Percentiles rank a stretch among this genome's conserved stretches.
Conservation (phyloP, 805 yeast species). For the Hermanozyma aechmeae region DNA sequence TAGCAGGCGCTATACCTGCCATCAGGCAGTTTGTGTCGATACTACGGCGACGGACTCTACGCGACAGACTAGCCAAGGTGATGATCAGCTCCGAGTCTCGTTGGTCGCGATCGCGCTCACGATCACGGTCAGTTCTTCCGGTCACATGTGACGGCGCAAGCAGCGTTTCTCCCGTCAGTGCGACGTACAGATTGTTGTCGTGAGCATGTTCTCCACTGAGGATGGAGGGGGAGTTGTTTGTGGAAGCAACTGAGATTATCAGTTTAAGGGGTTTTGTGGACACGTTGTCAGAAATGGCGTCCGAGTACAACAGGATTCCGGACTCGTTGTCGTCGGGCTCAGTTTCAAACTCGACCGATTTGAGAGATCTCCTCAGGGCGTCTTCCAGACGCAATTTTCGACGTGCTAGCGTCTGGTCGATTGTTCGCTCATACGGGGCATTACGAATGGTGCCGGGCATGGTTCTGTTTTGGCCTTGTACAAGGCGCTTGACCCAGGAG, state of each 20-base stretch:
- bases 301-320: too few species aligned
- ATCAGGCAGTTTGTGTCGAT: conserved; percentile 54
- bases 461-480: conserved; percentile 24
- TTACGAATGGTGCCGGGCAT: too few species aligned
- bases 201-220: conserved; percentile 20
- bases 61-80: conserved; percentile 32
- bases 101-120: conserved; percentile 14
- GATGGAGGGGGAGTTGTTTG: conserved; percentile 29
- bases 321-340: too few species aligned
- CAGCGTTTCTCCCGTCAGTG: conserved; percentile 44
- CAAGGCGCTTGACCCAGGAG: conserved; percentile 32
- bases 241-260: conserved; percentile 28
- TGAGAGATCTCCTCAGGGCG: too few species aligned
- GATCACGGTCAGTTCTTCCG: conserved; percentile 4
- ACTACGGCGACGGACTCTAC: conserved; percentile 31
- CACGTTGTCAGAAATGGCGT: conserved; percentile 36
- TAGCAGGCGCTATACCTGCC: conserved; percentile 66
- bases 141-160: conserved; percentile 24
- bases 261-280: conserved; percentile 43
- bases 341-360: too few species aligned
- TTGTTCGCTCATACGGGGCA: too few species aligned
- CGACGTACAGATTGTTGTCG: conserved; percentile 24
- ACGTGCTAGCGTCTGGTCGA: too few species aligned
- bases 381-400: too few species aligned
- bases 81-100: conserved; percentile 35